Percentiles rank a stretch among this genome's conserved stretches.
Conservation (phyloP, 768 basidiomycete genomes). For the Mycena rosella region DNA sequence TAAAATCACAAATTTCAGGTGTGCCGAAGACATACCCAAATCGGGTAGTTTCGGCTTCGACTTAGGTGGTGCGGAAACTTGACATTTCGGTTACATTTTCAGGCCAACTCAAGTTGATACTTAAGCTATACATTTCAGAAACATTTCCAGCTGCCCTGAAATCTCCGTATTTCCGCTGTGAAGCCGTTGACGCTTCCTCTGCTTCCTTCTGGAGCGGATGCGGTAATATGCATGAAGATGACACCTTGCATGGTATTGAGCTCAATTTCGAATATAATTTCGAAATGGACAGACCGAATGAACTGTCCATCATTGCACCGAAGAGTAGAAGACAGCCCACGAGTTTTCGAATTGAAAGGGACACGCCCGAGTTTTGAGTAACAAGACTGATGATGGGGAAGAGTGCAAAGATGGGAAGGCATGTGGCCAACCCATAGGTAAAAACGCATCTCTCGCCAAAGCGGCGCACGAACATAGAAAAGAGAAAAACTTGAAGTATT, state of each 20-base stretch:
- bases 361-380: conserved; percentile 63
- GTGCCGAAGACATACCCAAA: no score
- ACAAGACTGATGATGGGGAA: conserved; percentile 74
- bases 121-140: no score
- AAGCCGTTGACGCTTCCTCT: conserved; percentile 67
- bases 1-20: no score
- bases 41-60: no score
- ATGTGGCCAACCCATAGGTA: conserved; percentile 60
- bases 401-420: conserved; percentile 63
- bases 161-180: no score
- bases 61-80: no score
- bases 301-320: conserved; percentile 52
- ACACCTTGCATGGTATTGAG: conserved; percentile 49
- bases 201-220: conserved; percentile 61
- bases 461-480: conserved; percentile 68
- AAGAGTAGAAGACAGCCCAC: conserved; percentile 62
- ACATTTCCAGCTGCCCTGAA: no score
- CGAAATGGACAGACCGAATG: conserved; percentile 2
- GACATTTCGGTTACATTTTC: no score
- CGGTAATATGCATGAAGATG: conserved; percentile 64
- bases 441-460: conserved; percentile 76
- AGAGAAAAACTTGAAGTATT: conserved; percentile 76
- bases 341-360: conserved; percentile 59
- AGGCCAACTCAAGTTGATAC: no score
- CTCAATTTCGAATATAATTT: conserved; percentile 71